Evolutionary conservation across 139 green algal species (phyloP).

Genomic region (Micractinium conductrix): DNA sequence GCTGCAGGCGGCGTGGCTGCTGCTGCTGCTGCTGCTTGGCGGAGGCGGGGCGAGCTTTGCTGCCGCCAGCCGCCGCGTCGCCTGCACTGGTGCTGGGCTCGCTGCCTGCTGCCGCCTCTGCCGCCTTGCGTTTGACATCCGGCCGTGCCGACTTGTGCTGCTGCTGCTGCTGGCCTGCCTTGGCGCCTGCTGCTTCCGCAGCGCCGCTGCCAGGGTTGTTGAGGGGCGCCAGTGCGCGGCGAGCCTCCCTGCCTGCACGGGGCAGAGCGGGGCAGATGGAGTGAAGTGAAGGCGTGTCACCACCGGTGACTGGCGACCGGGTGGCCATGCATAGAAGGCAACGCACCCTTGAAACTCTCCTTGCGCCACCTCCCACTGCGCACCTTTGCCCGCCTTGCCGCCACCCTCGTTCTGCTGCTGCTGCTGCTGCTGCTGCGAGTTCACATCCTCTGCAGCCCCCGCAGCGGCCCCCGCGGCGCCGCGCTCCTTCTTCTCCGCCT

Average conservation of each 20-base stretch:
- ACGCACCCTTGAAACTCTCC: too few relatives aligned
- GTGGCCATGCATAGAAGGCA: not conserved
- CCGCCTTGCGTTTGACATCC: not conserved
- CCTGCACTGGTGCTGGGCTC: too few relatives aligned
- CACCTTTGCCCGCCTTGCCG: conserved; percentile 1
- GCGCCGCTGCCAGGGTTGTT: not conserved
- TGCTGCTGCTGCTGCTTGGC: not conserved
- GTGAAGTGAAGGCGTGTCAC: too few relatives aligned
- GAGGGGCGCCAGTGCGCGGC: conserved; percentile 33
- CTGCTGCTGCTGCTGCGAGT: not conserved
- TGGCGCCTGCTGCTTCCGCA: not conserved
- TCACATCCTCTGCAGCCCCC: not conserved
- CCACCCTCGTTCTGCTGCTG: not conserved
- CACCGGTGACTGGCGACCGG: too few relatives aligned
- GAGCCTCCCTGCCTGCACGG: conserved; percentile 19
- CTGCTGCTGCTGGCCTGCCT: not conserved
- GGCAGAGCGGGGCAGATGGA: not conserved
- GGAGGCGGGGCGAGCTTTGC: not conserved
- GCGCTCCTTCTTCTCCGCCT: not conserved
- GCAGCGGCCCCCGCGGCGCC: not conserved
- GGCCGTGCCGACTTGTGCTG: not conserved
- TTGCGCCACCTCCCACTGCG: too few relatives aligned
- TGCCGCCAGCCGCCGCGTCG: not conserved
- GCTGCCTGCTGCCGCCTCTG: not conserved
- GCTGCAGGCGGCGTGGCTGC: not conserved